Percentiles rank a stretch among this genome's conserved stretches.
Evolutionary conservation across 2,329 filamentous ascomycete species (phyloP).

Genomic region (Rhytidhysteron rufulum): DNA sequence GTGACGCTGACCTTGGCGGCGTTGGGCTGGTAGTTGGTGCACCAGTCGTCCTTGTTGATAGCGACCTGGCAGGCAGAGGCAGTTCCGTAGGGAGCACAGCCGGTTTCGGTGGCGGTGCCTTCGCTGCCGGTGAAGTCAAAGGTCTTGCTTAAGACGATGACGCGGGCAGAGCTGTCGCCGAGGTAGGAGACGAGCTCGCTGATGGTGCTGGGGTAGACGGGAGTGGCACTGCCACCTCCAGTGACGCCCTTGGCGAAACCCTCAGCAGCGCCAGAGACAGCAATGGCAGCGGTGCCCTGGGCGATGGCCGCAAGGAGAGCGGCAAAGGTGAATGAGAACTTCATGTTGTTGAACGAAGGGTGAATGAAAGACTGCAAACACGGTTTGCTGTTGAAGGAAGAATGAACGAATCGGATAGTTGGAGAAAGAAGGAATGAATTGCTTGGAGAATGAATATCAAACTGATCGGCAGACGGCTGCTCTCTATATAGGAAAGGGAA

Average conservation of each 20-base stretch:
- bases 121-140: slow-evolving; percentile 21
- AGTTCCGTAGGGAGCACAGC: slow-evolving; percentile 47
- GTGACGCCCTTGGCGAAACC: slow-evolving; percentile 15
- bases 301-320: too few relatives aligned
- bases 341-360: slow-evolving; percentile 5
- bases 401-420: too few relatives aligned
- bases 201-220: slow-evolving; percentile 12
- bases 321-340: too few relatives aligned
- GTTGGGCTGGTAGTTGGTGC: slow-evolving; percentile 6
- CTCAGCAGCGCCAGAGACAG: slow-evolving; percentile 11
- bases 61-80: slow-evolving; percentile 50
- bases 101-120: slow-evolving; percentile 15
- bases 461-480: too few relatives aligned
- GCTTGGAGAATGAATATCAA: slow-evolving; percentile 6
- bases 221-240: slow-evolving; percentile 13
- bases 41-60: slow-evolving; percentile 47
- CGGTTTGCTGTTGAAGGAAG: neutral
- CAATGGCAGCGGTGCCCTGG: slow-evolving; percentile 9
- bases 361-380: slow-evolving; percentile 9
- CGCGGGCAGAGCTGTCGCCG: slow-evolving; percentile 27
- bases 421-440: slow-evolving; percentile 10
- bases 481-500: too few relatives aligned
- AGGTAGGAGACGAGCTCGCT: slow-evolving; percentile 23
- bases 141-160: slow-evolving; percentile 35
- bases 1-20: slow-evolving; percentile 12